Evolutionary conservation across 352 stramenopile genomes (phyloP).

Genomic region (Saprolegnia parasitica): DNA sequence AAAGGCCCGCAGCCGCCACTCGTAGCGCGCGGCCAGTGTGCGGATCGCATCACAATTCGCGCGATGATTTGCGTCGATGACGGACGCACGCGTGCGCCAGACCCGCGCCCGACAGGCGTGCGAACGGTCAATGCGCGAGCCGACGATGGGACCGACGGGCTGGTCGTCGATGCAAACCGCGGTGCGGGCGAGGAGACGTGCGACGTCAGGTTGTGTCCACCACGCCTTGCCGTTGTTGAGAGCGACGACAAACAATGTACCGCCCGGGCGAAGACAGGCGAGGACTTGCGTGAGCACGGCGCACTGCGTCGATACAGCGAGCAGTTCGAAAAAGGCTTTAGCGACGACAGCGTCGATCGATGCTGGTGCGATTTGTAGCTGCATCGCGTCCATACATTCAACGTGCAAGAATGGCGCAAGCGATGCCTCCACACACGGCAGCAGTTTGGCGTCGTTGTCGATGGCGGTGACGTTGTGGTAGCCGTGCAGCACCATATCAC

Average conservation of each 20-base stretch:
- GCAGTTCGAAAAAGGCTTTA: constrained; percentile 16
- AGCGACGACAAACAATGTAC: not conserved
- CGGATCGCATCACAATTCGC: not conserved
- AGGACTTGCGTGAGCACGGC: not conserved
- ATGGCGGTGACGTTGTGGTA: constrained; percentile 17
- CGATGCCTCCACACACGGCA: not conserved
- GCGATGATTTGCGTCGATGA: not conserved
- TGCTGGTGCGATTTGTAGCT: not conserved
- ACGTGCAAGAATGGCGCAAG: constrained; percentile 3
- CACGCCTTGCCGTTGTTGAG: not conserved
- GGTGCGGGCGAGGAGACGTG: not conserved
- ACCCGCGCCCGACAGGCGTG: not conserved
- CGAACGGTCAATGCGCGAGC: not conserved
- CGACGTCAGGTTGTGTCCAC: not conserved
- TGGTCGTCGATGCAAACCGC: not conserved
- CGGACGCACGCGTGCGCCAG: not conserved
- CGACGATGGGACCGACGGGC: constrained; percentile 3
- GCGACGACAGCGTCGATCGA: constrained; percentile 4
- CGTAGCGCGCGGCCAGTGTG: not conserved
- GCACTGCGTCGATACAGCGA: not conserved
- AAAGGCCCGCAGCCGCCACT: not conserved
- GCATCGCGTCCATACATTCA: not conserved
- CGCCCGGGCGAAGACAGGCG: not conserved
- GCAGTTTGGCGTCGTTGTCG: not conserved
- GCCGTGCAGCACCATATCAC: constrained; percentile 12